Base-by-base conservation (phyloP, 192 early-diverging fungal genomes). In the Lunasporangiospora selenospora region DNA sequence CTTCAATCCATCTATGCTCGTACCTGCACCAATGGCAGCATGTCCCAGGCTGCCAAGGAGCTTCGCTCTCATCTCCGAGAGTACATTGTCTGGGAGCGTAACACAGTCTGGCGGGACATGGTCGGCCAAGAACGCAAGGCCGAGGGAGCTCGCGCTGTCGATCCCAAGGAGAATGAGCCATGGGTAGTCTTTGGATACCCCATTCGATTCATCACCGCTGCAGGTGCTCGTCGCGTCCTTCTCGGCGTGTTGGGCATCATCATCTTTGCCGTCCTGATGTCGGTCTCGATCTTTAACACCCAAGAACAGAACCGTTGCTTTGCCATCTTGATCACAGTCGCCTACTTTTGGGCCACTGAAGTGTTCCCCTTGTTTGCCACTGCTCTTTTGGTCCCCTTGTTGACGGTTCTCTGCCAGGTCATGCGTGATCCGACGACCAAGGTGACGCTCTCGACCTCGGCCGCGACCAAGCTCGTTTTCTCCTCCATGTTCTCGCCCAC, bases 261-360 rank as follows among this genome's bases (percentile, higher is more conserved):
- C 4, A 75, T 85, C 24, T 89, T 93, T 77, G 83, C 67, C 29
- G 38, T 83, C 6, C 63, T 90, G 39, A 78, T 90, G 65, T 58
- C 64, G 2, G 65, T 86, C 58, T 69, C 83, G 6, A 75, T 87
- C 37, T 95, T 95, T 77, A 82, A 79, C 23, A 80, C 83, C 12
- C 60, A 42, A 0, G 89, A 91, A 65, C 89, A 94, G 76, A 88
- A 93, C 49, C 85, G 90, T 27, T 97, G 95, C 78, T 90, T 94
- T 75, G 95, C 92, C 1, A 83, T 97, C 49, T 80, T 97, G 19
- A 81, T 97, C 32, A 89, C 89, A 36, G 88, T 87, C 37, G 92
- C 92, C 40, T 79, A 89, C 38, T 76, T 97, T 45, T 97, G 95
- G 95, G 95, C 93, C 1, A 90, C 89, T 16, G 95, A 90, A 67